Conservation (phyloP, 139 green algal genomes). For the Microglena sp. region DNA sequence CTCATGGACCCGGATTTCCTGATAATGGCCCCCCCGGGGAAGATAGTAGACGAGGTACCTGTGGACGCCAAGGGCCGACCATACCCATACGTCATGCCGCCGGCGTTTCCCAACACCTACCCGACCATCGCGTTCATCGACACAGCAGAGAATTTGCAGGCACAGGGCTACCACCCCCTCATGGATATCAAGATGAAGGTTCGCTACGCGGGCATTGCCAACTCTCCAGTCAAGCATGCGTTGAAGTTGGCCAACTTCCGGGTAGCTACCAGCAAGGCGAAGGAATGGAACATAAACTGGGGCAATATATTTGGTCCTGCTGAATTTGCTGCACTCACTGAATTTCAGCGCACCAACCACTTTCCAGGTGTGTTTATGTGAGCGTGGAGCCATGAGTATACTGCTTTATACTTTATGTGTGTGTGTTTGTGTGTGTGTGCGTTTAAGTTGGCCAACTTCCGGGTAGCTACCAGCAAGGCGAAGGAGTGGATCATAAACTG, state of each 20-base stretch:
- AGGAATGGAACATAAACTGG: conserved; percentile 46
- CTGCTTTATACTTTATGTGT: too few relatives aligned
- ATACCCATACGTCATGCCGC: conserved; percentile 26
- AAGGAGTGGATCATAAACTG: conserved; percentile 43
- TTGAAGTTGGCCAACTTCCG: conserved; percentile 29
- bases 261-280: conserved; percentile 10
- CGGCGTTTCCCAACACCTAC: conserved; percentile 20
- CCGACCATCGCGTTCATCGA: conserved; percentile 26
- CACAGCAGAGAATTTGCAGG: conserved; percentile 1
- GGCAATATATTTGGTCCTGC: too few relatives aligned
- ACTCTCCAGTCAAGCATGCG: conserved; percentile 39
- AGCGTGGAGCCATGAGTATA: too few relatives aligned
- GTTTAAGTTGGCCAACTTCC: conserved; percentile 28
- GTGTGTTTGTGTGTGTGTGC: too few relatives aligned
- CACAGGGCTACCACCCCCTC: conserved; percentile 17
- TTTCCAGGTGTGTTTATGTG: too few relatives aligned
- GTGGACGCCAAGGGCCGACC: conserved; percentile 20
- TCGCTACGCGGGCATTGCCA: conserved; percentile 38
- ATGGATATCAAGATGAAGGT: conserved; percentile 28
- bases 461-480: conserved; percentile 10
- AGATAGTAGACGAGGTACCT: conserved; percentile 9
- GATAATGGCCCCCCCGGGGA: too few relatives aligned
- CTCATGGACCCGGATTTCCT: too few relatives aligned
- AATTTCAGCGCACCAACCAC: too few relatives aligned
- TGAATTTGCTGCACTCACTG: too few relatives aligned